Conservation (phyloP, 1,284 basidiomycete species). For the Neonothopanus nambi region DNA sequence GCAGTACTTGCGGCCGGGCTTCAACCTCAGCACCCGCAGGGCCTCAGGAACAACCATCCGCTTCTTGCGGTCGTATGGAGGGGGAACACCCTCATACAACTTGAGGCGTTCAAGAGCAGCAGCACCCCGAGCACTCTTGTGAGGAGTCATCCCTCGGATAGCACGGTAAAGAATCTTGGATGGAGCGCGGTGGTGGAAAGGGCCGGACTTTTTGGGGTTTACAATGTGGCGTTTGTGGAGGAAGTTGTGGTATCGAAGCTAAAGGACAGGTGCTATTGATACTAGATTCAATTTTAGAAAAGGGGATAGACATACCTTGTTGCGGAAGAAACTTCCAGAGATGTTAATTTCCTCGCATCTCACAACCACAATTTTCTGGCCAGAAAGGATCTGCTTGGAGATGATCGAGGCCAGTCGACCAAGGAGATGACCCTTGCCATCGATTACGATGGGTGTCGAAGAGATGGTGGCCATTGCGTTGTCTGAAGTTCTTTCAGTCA, state of each 20-base stretch:
- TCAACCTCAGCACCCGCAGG: conserved; percentile 95
- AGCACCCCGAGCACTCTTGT: conserved; percentile 96
- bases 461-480: conserved; percentile 84
- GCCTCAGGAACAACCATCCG: conserved; percentile 99
- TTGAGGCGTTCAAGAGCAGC: conserved; percentile 97
- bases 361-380: conserved; percentile 98
- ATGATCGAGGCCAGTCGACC: conserved; percentile 99
- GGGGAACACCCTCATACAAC: conserved; percentile 98
- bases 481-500: conserved; percentile 34
- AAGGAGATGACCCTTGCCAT: conserved; percentile 99
- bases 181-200: conserved; percentile 98
- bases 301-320: conserved; percentile 75
- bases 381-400: conserved; percentile 92
- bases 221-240: conserved; percentile 99
- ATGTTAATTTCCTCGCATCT: conserved; percentile 99
- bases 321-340: conserved; percentile 99
- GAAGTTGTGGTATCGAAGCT: conserved; percentile 99
- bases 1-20: conserved; percentile 99
- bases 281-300: conserved; percentile 2
- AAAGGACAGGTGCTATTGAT: conserved; percentile 21
- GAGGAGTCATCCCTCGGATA: conserved; percentile 96
- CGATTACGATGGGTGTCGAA: conserved; percentile 95
- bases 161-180: conserved; percentile 99
- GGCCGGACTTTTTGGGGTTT: conserved; percentile 99
- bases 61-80: conserved; percentile 99